A percentile compares a stretch with the other conserved stretches of the same genome.
Evolutionary conservation across 352 stramenopile genomes (phyloP).

Genomic region (Globisporangium spiculum): DNA sequence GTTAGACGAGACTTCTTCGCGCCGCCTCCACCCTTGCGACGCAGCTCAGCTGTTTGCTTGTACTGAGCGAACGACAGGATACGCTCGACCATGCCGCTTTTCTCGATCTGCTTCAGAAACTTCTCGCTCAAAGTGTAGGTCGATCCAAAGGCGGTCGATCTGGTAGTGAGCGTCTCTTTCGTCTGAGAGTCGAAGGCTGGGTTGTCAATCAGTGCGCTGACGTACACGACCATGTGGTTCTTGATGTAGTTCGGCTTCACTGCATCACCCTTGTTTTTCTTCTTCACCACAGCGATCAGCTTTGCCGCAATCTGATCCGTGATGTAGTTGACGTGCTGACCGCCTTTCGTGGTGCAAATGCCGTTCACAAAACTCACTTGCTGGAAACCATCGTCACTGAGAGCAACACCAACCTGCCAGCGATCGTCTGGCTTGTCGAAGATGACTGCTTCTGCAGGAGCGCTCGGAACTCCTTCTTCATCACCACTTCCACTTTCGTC

Average conservation of each 20-base stretch:
- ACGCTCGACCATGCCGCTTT: conserved; percentile 87
- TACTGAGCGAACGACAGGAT: conserved; percentile 91
- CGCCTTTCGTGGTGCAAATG: conserved; percentile 95
- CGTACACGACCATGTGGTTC: conserved; percentile 95
- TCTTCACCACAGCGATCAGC: conserved; percentile 90
- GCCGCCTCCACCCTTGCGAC: conserved; percentile 76
- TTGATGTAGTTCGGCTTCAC: conserved; percentile 95
- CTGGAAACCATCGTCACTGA: conserved; percentile 93
- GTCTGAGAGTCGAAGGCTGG: conserved; percentile 97
- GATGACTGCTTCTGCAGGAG: conserved; percentile 49
- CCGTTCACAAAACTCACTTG: conserved; percentile 98
- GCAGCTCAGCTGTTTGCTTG: conserved; percentile 91
- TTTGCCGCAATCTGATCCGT: conserved; percentile 88
- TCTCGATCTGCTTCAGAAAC: conserved; percentile 87
- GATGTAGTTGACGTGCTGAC: conserved; percentile 95
- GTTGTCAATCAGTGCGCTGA: conserved; percentile 97
- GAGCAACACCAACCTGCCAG: conserved; percentile 93
- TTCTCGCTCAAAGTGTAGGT: conserved; percentile 84
- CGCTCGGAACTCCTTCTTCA: background rate
- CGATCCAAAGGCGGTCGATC: conserved; percentile 80
- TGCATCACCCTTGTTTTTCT: conserved; percentile 91
- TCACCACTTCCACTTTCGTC: conserved; percentile 17
- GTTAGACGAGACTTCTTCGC: conserved; percentile 84
- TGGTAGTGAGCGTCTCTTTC: conserved; percentile 96
- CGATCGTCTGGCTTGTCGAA: conserved; percentile 92